These are phyloP conservation scores for Cladorrhinum sp. DNA, from an alignment of 2,329 filamentous ascomycete species.

Conservation along the genomic window DNA sequence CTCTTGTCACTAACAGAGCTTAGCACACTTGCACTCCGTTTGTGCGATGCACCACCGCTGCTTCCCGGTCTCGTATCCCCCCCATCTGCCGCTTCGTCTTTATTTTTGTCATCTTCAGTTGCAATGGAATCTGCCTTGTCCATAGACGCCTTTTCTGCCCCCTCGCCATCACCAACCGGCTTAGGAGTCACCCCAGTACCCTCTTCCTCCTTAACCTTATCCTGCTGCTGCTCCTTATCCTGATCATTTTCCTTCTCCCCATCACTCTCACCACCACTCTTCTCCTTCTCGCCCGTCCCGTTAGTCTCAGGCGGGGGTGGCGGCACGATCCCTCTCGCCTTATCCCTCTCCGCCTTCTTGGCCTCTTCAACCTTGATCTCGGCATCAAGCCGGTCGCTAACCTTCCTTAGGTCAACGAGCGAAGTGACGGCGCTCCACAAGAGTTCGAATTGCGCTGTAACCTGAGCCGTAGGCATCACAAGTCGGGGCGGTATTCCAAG, in stretches of 20 bases:
- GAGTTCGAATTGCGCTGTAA: conserved; percentile 68
- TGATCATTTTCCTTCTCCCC: not conserved
- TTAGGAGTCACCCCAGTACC: not conserved
- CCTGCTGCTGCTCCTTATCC: not conserved
- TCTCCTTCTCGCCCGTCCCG: not conserved
- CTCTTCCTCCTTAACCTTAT: not conserved
- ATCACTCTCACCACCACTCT: not conserved
- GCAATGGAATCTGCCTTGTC: not conserved
- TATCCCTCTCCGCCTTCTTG: conserved; percentile 54
- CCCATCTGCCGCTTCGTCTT: conserved; percentile 4
- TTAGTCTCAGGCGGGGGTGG: not conserved
- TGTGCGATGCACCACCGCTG: conserved; percentile 48
- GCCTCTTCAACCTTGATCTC: conserved; percentile 63
- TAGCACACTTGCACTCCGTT: conserved; percentile 80
- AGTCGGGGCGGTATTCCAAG: conserved; percentile 68
- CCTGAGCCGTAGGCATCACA: conserved; percentile 69
- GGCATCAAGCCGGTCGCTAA: conserved; percentile 70
- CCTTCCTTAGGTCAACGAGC: conserved; percentile 70
- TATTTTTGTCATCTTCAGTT: not conserved
- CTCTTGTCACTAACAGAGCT: conserved; percentile 67
- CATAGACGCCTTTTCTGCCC: conserved; percentile 2
- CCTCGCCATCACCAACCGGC: not conserved
- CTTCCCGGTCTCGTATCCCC: conserved; percentile 18
- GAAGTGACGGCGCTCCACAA: conserved; percentile 65
- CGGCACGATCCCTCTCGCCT: conserved; percentile 28